Evolutionary conservation across 106 monocot genomes (phyloP), one percentile per base, ranked within the genome.

Genomic region (Agapanthus africanus): DNA sequence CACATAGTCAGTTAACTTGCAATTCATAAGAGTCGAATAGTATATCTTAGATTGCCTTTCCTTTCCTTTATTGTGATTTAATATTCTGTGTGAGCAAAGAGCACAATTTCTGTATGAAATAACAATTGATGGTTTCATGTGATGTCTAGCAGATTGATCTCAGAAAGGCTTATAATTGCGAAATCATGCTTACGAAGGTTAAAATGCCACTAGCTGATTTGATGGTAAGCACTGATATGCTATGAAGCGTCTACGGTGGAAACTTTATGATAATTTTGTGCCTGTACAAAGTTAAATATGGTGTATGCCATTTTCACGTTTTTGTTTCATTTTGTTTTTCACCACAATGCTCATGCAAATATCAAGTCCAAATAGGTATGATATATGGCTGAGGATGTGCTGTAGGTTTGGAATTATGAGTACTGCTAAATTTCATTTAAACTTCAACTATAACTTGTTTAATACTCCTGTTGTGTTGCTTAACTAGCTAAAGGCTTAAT

Each of bases 181-280:
- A 83, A 73, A 95, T 95, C 54, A 95, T 95, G 95, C 86, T 95
- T 40, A 88, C 85, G 33, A 86, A 91, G 78, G 87, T 95, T 23
- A 91, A 91, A 78, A 95, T 95, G 79, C 91, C 95, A 61, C 64
- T 95, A n/a, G 52, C 81, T 73, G 95, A 95, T 79, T 78, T 95
- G 70, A 78, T 91, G 88, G 95, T 95, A 80, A 75, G 79, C 27
- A 30, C 46, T 47, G 0, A n/a, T 5, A 18, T 36, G 25, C 52
- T 18, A 6, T 35, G 61, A 61, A 61, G 33, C 1, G n/a, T 61
- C 36, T 61, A 61, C 16, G 61, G 61, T 61, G 4, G 61, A 13
- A 3, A 1, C 18, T 23, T 61, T 36, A 16, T 6, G 9, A 36
- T 61, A 61, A 59, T 6, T 35, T 61, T 61, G 18, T 36, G 61